Evolutionary conservation across 805 yeast species (phyloP).

Genomic region (Maudiozyma bulderi): DNA sequence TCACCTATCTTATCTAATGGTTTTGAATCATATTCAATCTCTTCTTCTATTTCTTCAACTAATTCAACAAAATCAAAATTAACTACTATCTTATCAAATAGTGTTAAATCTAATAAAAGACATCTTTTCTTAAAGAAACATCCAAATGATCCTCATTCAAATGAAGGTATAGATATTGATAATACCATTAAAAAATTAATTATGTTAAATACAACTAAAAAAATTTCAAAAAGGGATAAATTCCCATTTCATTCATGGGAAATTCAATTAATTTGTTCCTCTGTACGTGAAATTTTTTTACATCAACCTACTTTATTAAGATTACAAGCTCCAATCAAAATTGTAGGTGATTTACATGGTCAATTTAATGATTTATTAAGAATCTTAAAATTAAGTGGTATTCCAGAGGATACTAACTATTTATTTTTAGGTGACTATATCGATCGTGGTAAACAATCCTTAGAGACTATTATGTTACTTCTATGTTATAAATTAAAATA

Average conservation of each 20-base stretch:
- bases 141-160: conserved; percentile 21
- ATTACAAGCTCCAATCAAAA: conserved; percentile 68
- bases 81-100: not conserved
- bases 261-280: conserved; percentile 46
- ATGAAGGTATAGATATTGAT: conserved; percentile 43
- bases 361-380: conserved; percentile 88
- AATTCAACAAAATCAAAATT: not conserved
- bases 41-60: too few species aligned
- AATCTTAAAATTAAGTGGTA: conserved; percentile 87
- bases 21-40: not conserved
- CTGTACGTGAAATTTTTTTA: conserved; percentile 50
- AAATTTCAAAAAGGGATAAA: conserved; percentile 16
- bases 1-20: not conserved
- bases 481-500: conserved; percentile 91
- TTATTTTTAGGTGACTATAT: conserved; percentile 93
- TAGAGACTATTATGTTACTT: conserved; percentile 81
- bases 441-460: conserved; percentile 92
- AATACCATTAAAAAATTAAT: conserved; percentile 52
- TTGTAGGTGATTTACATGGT: conserved; percentile 93
- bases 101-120: conserved; percentile 1
- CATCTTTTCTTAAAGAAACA: conserved; percentile 21
- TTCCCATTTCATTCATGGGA: conserved; percentile 45
- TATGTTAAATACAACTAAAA: conserved; percentile 27
- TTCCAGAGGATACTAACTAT: conserved; percentile 89
- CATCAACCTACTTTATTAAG: conserved; percentile 57